A percentile compares a stretch with the other conserved stretches of the same genome.
phyloP scores from a whole-genome alignment of 805 yeast genomes.

The Cyberlindnera galapagoensis region DNA sequence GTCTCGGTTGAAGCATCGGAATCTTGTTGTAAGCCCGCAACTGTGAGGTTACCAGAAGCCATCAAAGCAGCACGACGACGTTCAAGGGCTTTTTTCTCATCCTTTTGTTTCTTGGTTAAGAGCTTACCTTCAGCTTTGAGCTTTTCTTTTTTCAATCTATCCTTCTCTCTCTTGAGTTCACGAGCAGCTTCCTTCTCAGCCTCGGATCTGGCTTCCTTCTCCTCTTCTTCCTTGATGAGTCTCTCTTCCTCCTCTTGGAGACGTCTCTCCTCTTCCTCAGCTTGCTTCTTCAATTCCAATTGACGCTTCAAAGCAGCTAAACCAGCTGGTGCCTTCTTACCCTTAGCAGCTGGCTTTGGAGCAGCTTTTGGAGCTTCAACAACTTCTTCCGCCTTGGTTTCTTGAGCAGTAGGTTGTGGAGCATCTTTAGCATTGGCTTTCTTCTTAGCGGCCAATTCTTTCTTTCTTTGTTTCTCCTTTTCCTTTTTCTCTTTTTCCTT shows the following conservation, averaged over 20 bases:
- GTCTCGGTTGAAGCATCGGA: constrained; percentile 15
- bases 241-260: constrained; percentile 71
- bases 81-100: constrained; percentile 79
- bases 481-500: constrained; percentile 95
- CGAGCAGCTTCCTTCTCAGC: constrained; percentile 49
- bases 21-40: constrained; percentile 56
- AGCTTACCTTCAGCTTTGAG: constrained; percentile 94
- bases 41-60: constrained; percentile 62
- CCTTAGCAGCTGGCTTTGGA: constrained; percentile 39
- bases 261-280: constrained; percentile 76
- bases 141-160: constrained; percentile 79
- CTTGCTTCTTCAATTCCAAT: constrained; percentile 79
- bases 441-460: constrained; percentile 82
- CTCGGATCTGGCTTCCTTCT: constrained; percentile 36
- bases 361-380: constrained; percentile 29
- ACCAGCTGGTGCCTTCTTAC: constrained; percentile 80
- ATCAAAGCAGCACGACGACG: constrained; percentile 84
- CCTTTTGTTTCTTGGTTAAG: constrained; percentile 90
- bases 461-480: constrained; percentile 83
- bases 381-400: constrained; percentile 16
- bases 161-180: constrained; percentile 76
- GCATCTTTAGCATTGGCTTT: constrained; percentile 39
- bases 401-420: constrained; percentile 2
- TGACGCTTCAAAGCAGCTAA: constrained; percentile 88
- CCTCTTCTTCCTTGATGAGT: constrained; percentile 42